Evolutionary conservation across 495 filamentous ascomycete species (phyloP), one percentile per base, ranked within the genome.

Genomic region (Parmelia sp.): DNA sequence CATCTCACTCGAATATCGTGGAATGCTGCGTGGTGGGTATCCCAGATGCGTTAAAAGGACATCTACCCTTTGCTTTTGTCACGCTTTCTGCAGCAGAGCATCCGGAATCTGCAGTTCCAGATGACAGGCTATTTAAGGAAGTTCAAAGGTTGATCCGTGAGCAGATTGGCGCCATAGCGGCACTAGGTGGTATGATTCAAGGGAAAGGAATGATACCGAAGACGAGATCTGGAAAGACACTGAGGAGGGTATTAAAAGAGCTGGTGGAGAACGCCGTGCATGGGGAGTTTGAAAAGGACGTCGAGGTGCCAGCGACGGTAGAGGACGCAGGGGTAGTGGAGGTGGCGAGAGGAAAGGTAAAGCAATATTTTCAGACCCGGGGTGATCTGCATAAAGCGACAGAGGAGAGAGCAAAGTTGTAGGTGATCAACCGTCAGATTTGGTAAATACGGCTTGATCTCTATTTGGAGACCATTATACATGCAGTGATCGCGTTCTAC

Each of bases 161-260:
- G 36, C 89, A 94, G 71, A 94, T 97, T 40, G 92, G 92, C 19
- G 84, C 90, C 12, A 96, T 97, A 64, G 92, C 92, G 1, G 83
- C 82, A 3, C 76, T 97, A 0, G 90, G 90, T 25, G 91, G 91
- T 3, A 87, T 96, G 68, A 90, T 96, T 37, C 85, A 88, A 66
- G 89, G 90, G 11, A 84, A 84, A 47, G 90, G 88, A n/a, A 92
- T 96, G 83, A 96, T 96, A 58, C 92, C 92, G 10, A 92, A 91
- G 78, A 97, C 92, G 36, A 75, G 92, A 29, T 90, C 86, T 33
- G 92, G 92, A 7, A 96, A 96, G 82, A 96, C 89, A 35, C 70
- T 96, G 63, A 78, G 93, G 19, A 79, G 92, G 62, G 90, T 94
- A 36, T 70, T 96, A 75, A 80, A 87, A 56, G 90, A 94, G 75